Evolutionary conservation across 2,329 filamentous ascomycete species (phyloP), one percentile per base, ranked within the genome.

Genomic region (Botrytis pseudocinerea): DNA sequence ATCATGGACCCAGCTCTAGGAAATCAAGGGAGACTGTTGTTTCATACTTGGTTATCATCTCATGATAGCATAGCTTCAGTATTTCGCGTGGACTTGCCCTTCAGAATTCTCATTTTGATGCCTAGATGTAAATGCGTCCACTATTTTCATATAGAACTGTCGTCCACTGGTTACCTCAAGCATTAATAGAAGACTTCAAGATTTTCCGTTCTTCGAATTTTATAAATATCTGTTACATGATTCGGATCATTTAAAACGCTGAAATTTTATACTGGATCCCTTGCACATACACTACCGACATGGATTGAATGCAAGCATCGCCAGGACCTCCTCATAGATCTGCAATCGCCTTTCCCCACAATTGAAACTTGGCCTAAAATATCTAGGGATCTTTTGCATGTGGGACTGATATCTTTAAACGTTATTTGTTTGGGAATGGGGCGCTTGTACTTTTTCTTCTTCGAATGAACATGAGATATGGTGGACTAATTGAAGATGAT

Each of bases 201-300:
- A 18, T 32, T 9, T 18, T 32, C 61, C 28, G 46, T 22, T 63
- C 57, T 35, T 35, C 28, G 16, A n/a, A 40, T 35, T 40, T 32
- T 44, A 32, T 32, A 59, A 70, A 66, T 46, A 38, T 51, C 63
- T 48, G 42, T 48, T 40, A 63, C 35, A 60, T 44, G 68, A 70
- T 44, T 61, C 40, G 68, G 66, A 70, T 46, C n/a, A n/a, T 44
- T 42, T 48, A 54, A 61, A 61, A 60, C 54, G 40, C 16, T 22
- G 57, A 59, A 10, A 20, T 22, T 35, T 8, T 28, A 9, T 57
- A 57, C n/a, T 1, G n/a, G 6, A 16, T 57, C 18, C n/a, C n/a
- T 57, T 57, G 51, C n/a, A 57, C 51, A 28, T 28, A 28, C 51
- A 57, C n/a, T 57, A 32, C 51, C n/a, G n/a, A 5, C 25, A 54